These are phyloP conservation scores for Saccharomycopsis malanga DNA, from an alignment of 805 yeast species.

Conservation along the genomic window DNA sequence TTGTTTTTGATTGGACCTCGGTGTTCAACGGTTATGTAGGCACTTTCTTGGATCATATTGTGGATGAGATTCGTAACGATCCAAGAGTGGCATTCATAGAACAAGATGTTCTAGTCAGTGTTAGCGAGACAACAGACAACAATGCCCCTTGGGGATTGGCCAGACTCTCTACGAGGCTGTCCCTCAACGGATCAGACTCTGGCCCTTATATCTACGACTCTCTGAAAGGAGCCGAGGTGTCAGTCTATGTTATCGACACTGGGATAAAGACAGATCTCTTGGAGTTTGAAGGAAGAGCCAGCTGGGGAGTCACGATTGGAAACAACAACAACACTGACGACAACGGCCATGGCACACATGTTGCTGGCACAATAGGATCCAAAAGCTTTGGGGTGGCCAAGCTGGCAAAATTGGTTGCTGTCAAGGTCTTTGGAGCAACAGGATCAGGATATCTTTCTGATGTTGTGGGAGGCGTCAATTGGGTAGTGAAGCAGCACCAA, in stretches of 20 bases:
- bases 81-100: constrained; percentile 60
- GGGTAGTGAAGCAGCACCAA: constrained; percentile 68
- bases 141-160: constrained; percentile 74
- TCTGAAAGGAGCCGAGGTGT: constrained; percentile 36
- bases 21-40: constrained; percentile 78
- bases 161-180: constrained; percentile 47
- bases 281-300: constrained; percentile 78
- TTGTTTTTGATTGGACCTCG: not conserved
- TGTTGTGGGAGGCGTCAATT: constrained; percentile 78
- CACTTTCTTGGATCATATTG: constrained; percentile 61
- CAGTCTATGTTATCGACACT: constrained; percentile 83
- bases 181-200: constrained; percentile 4
- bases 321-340: constrained; percentile 69
- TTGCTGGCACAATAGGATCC: constrained; percentile 90
- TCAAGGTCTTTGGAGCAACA: constrained; percentile 72
- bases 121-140: constrained; percentile 44
- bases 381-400: constrained; percentile 78
- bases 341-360: constrained; percentile 93
- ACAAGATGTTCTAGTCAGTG: constrained; percentile 47
- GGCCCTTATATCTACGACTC: constrained; percentile 12
- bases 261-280: constrained; percentile 71
- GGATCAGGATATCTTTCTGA: constrained; percentile 82
- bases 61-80: constrained; percentile 62
- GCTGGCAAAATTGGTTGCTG: constrained; percentile 70
- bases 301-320: constrained; percentile 81